Evolutionary conservation across 371 early-diverging fungal genomes (phyloP), one percentile per base, ranked within the genome.

Genomic region (Fennellomyces sp.): DNA sequence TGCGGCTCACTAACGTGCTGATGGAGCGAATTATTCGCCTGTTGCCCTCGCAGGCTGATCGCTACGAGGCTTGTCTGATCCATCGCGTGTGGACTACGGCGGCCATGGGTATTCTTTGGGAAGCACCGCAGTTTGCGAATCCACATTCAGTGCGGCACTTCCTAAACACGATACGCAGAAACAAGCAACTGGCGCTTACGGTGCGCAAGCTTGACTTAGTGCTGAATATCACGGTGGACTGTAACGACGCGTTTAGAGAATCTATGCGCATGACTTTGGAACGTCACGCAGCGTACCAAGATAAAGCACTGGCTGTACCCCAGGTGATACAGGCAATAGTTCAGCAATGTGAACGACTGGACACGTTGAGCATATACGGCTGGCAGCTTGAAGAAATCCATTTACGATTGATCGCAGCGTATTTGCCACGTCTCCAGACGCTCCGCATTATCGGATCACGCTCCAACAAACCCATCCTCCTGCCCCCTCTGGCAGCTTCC

Each of bases 361-460:
- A 53, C 6, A 47, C 56, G 5, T 27, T 81, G 15, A 62, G 63
- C 13, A 60, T 76, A n/a, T 81, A 81, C 54, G 81, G 81, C 5
- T 75, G 73, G 72, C 31, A 64, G 0, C 19, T 81, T 2, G 35
- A 65, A 11, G 48, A 65, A 7, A 6, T n/a, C 2, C 54, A 70
- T 21, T 42, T 78, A 11, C 70, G 74, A 2, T 26, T n/a, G 11
- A 15, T 78, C 0, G 58, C 63, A 4, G 49, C 52, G 0, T 26
- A 52, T 7, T 51, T 66, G 1, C 53, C 50, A 3, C 52, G 35
- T 2, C 29, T 79, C 0, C 38, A 36, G 1, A 29, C 52, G 1
- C 52, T 79, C 11, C n/a, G 55, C 3, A 56, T 79, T 5, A 68
- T 79, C 36, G 76, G 80, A 5, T 58, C 58, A 25, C 25, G 1